A percentile compares a stretch with the other conserved stretches of the same genome.
Conservation (phyloP, 1,284 basidiomycete genomes). For the Cryptococcus sp. region DNA sequence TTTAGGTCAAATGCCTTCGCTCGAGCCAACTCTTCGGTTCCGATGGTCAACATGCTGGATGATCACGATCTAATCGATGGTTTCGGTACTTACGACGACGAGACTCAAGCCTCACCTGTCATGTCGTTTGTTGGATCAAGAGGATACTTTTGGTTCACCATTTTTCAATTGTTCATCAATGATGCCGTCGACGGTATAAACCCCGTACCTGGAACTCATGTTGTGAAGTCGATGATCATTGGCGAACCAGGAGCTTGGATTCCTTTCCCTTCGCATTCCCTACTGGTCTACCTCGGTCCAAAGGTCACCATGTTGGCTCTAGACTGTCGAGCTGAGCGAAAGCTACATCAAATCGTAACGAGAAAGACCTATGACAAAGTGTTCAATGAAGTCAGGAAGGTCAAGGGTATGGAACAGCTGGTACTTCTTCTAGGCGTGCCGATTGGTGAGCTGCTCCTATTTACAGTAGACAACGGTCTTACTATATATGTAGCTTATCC, state of each 20-base stretch:
- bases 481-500: constrained; percentile 65
- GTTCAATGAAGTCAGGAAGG: constrained; percentile 57
- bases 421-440: constrained; percentile 68
- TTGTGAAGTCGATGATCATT: constrained; percentile 66
- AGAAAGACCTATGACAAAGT: constrained; percentile 64
- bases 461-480: neutral
- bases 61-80: constrained; percentile 78
- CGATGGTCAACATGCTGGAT: constrained; percentile 69
- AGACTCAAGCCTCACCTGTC: constrained; percentile 69
- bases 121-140: constrained; percentile 65
- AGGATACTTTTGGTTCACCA: constrained; percentile 79
- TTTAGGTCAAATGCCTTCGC: constrained; percentile 90
- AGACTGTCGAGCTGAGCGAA: constrained; percentile 87
- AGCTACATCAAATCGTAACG: constrained; percentile 72
- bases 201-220: constrained; percentile 57
- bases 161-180: constrained; percentile 88
- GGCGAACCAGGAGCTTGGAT: constrained; percentile 71
- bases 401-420: constrained; percentile 59
- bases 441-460: constrained; percentile 17
- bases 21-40: constrained; percentile 72
- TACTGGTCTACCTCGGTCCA: constrained; percentile 54
- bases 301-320: constrained; percentile 69
- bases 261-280: constrained; percentile 73
- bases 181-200: constrained; percentile 68
- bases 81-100: constrained; percentile 76